Base-by-base conservation (phyloP, 2,329 filamentous ascomycete genomes). In the Pseudocercospora vitis region DNA sequence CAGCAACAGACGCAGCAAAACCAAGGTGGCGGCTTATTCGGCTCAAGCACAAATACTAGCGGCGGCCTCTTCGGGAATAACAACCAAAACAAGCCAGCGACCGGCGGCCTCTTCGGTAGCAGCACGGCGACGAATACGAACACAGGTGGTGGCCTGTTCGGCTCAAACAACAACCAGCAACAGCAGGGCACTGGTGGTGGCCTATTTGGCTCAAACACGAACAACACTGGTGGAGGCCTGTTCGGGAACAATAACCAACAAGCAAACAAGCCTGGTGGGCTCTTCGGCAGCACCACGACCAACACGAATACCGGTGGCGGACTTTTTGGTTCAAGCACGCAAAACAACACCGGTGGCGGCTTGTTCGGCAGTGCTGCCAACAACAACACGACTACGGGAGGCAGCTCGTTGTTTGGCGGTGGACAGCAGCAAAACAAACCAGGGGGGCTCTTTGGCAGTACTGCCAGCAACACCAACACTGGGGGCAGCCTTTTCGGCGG, bases 401-500 rank as follows among this genome's bases (percentile, higher is more conserved):
- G 58, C 19, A 49, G 35, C 33, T 61, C 58, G 1, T 40, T 63
- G 14, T 63, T 63, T 42, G 61, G 61, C 48, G 76, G 77, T 18
- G 62, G 62, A 44, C 65, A 57, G 9, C 60, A 60, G 49, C 75
- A 70, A 60, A 78, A 81, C 60, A 76, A 74, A 46, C 52, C 16
- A 40, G 59, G 61, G n/a, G 57, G 57, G 18, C 62, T 76, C 9
- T 76, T 76, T 49, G 73, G 78, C 61, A 76, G 76, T 21, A 64
- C 62, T 44, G 64, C 55, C 12, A 61, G 56, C 31, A 58, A 45
- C 35, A 56, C 49, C 73, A 70, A 60, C 76, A 54, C 56, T 31
- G 61, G 62, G 12, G 52, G 56, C 24, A 54, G 62, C 39, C 60
- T 70, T 2, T 71, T 71, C 45, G 68, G 69, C 7, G 61, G 63